Percentiles rank a stretch among this genome's conserved stretches.
Conservation (phyloP, 2,329 filamentous ascomycete species). For the Rhynchosporium graminicola region DNA sequence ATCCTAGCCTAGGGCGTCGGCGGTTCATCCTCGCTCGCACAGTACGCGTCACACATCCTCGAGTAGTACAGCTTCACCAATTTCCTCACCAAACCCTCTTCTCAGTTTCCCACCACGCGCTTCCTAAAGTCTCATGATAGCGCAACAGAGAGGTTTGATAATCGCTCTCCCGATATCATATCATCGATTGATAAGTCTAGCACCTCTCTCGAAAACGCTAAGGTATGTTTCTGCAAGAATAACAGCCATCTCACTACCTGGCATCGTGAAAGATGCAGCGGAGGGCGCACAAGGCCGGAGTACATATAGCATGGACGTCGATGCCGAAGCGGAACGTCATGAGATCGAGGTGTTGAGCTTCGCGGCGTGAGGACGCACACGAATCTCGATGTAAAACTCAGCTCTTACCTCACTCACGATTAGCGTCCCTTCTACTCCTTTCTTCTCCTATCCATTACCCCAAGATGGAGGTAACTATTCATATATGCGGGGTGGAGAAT, state of each 20-base stretch:
- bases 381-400: slow-evolving; percentile 53
- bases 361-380: slow-evolving; percentile 59
- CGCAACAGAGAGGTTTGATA: slow-evolving; percentile 39
- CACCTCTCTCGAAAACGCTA: slow-evolving; percentile 53
- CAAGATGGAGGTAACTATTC: neutral
- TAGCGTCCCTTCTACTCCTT: neutral
- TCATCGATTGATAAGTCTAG: slow-evolving; percentile 59
- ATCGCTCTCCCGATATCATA: slow-evolving; percentile 35
- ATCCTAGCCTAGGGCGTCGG: slow-evolving; percentile 43
- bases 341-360: slow-evolving; percentile 48
- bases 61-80: slow-evolving; percentile 54
- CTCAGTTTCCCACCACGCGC: slow-evolving; percentile 35
- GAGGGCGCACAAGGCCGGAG: slow-evolving; percentile 48
- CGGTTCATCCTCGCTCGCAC: slow-evolving; percentile 39
- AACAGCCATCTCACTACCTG: slow-evolving; percentile 59
- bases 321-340: slow-evolving; percentile 45
- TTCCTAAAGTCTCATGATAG: slow-evolving; percentile 38
- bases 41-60: slow-evolving; percentile 46
- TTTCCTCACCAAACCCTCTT: slow-evolving; percentile 40
- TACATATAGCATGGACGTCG: slow-evolving; percentile 54
- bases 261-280: slow-evolving; percentile 56
- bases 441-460: neutral
- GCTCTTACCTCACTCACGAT: slow-evolving; percentile 23
- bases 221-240: slow-evolving; percentile 40
- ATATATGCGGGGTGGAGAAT: neutral